Evolutionary conservation across 768 basidiomycete species (phyloP).

Genomic region (Amanita muscaria): DNA sequence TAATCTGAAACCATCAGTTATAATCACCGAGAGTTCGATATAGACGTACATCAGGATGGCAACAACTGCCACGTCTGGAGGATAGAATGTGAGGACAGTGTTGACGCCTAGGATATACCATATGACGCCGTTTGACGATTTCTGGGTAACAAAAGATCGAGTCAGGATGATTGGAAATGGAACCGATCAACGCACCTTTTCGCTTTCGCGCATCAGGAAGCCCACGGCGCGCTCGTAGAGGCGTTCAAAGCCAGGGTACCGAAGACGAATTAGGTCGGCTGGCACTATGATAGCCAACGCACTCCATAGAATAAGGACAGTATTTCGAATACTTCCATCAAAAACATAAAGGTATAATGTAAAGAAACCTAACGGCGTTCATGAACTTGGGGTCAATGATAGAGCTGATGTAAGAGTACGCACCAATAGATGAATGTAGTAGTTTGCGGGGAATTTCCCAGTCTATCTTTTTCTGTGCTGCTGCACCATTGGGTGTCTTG

Average conservation of each 20-base stretch:
- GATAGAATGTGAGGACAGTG: constrained; percentile 65
- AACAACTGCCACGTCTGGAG: constrained; percentile 83
- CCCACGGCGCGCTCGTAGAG: constrained; percentile 67
- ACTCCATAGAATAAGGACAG: constrained; percentile 55
- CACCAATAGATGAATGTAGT: constrained; percentile 85
- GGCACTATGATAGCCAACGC: constrained; percentile 61
- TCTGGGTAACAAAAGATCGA: constrained; percentile 25
- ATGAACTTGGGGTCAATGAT: not conserved
- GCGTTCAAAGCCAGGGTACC: constrained; percentile 52
- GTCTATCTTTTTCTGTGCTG: constrained; percentile 40
- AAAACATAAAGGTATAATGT: constrained; percentile 33
- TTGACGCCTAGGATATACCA: constrained; percentile 88
- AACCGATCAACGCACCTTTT: constrained; percentile 44
- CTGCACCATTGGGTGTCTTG: not conserved
- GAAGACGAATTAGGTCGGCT: constrained; percentile 70
- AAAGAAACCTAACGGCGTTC: constrained; percentile 26
- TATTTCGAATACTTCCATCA: constrained; percentile 53
- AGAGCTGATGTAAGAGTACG: constrained; percentile 16
- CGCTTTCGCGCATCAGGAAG: constrained; percentile 84
- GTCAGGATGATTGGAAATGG: not conserved
- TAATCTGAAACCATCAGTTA: constrained; percentile 39
- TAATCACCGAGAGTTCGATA: constrained; percentile 1
- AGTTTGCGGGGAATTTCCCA: constrained; percentile 89
- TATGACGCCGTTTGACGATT: constrained; percentile 77
- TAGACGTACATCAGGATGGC: constrained; percentile 74